Evolutionary conservation across 495 filamentous ascomycete genomes (phyloP).

Genomic region (Oidiodendron maius): DNA sequence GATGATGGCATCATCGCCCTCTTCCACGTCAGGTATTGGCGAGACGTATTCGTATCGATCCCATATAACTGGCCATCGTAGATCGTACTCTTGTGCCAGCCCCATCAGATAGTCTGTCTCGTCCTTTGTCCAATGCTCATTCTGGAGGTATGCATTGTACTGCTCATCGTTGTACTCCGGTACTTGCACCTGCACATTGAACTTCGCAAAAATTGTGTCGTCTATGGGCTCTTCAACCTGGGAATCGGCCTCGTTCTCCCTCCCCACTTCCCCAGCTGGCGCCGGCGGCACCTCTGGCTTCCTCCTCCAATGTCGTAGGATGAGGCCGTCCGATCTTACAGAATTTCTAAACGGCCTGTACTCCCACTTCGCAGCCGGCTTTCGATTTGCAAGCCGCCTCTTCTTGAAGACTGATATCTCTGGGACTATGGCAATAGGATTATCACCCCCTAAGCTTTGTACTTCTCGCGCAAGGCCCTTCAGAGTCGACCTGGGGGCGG

Average conservation of each 20-base stretch:
- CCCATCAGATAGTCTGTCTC: constrained; percentile 89
- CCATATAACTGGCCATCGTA: constrained; percentile 86
- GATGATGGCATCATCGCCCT: constrained; percentile 35
- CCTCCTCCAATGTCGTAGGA: constrained; percentile 63
- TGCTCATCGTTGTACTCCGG: constrained; percentile 81
- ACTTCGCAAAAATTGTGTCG: constrained; percentile 65
- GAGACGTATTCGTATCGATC: constrained; percentile 84
- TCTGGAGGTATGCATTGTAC: constrained; percentile 70
- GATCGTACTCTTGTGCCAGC: constrained; percentile 66
- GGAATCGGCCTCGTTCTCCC: constrained; percentile 8
- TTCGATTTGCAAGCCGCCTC: constrained; percentile 39
- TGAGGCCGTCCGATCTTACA: constrained; percentile 43
- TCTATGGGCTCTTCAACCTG: constrained; percentile 28
- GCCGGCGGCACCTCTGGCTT: constrained; percentile 29
- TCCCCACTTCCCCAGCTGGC: constrained; percentile 15
- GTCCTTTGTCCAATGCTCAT: constrained; percentile 75
- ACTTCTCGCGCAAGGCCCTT: constrained; percentile 54
- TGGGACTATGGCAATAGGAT: constrained; percentile 41
- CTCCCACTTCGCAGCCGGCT: constrained; percentile 60
- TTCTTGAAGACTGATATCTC: constrained; percentile 41
- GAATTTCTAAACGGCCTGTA: constrained; percentile 48
- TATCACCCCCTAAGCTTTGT: constrained; percentile 50
- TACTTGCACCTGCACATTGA: constrained; percentile 68
- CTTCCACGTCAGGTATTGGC: constrained; percentile 33
- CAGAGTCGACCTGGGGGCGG: constrained; percentile 58